Evolutionary conservation across 1,139 yeast species (phyloP), one percentile per base, ranked within the genome.

Genomic region (Candida albicans): DNA sequence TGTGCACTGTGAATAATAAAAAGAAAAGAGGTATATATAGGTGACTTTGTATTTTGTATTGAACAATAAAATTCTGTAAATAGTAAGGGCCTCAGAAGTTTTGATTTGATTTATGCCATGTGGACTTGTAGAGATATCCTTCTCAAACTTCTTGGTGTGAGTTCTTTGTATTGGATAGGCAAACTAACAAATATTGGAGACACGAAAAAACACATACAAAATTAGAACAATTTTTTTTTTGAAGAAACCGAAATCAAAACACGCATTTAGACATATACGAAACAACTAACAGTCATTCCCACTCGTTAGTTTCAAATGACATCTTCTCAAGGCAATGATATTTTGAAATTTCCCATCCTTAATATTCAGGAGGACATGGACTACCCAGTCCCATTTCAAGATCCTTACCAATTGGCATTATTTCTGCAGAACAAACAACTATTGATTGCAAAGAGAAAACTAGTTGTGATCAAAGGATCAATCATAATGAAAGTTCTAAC

Each of bases 401-500:
- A 35, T 32, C 27, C 29, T 24, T 57, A 55, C 39, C 43, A 48
- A 24, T 49, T 59, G 3, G 44, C 49, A 6, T 52, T 70, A 22
- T 70, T 65, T 47, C 50, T 64, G 12, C 48, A 58, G 15, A 61
- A 65, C 45, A 59, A 67, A 33, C 74, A 64, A 42, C 56, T 68
- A 37, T 52, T 65, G 26, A 52, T 64, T 13, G 52, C 55, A 18
- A 52, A 56, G 34, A 47, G 58, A 38, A 57, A 56, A 41, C 62
- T 64, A 4, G 48, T 59, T 4, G 44, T 59, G 1, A 40, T 54
- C 13, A 45, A 45, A 34, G 55, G 54, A 10, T 44, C 43, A 14
- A 26, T 40, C 6, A 39, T 50, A 2, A 40, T 76, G 26, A 69
- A 81, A 41, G 76, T 72, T 44, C 66, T 84, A 47, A 63, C 66